A percentile compares a stretch with the other conserved stretches of the same genome.
These are phyloP conservation scores for Lepidium didymum DNA, from an alignment of 345 rosid species.

Conservation along the genomic window DNA sequence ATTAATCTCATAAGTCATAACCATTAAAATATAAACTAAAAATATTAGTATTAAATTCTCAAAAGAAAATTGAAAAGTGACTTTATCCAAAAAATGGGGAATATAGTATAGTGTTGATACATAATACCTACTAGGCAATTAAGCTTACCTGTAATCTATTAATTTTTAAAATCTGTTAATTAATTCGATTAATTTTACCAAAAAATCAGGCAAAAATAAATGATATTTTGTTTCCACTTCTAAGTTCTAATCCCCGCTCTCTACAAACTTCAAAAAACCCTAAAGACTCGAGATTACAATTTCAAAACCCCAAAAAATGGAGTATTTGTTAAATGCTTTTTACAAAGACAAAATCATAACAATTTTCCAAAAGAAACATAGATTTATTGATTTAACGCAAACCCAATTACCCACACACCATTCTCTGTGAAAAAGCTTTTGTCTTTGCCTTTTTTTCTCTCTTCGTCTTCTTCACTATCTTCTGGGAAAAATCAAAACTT, in stretches of 20 bases:
- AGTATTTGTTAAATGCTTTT: background rate
- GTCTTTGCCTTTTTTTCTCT: background rate
- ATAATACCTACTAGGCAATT: background rate
- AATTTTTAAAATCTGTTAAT: background rate
- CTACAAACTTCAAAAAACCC: background rate
- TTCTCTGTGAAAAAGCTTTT: background rate
- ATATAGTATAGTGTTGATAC: background rate
- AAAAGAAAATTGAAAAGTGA: background rate
- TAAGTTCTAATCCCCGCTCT: conserved; percentile 1
- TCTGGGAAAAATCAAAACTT: background rate
- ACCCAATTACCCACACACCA: background rate
- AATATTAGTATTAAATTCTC: background rate
- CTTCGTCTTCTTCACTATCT: background rate
- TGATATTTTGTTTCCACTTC: background rate
- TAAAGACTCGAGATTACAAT: background rate
- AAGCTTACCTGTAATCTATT: background rate
- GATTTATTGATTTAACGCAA: conserved; percentile 5
- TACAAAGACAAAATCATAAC: conserved; percentile 1
- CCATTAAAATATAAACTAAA: background rate
- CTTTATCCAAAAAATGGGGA: background rate
- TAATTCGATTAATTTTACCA: background rate
- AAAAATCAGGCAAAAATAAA: background rate
- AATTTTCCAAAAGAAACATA: conserved; percentile 2
- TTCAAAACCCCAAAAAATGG: background rate
- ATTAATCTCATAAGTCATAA: background rate